Evolutionary conservation across 2,329 filamentous ascomycete species (phyloP).

Genomic region (Neofusicoccum umdonicola): DNA sequence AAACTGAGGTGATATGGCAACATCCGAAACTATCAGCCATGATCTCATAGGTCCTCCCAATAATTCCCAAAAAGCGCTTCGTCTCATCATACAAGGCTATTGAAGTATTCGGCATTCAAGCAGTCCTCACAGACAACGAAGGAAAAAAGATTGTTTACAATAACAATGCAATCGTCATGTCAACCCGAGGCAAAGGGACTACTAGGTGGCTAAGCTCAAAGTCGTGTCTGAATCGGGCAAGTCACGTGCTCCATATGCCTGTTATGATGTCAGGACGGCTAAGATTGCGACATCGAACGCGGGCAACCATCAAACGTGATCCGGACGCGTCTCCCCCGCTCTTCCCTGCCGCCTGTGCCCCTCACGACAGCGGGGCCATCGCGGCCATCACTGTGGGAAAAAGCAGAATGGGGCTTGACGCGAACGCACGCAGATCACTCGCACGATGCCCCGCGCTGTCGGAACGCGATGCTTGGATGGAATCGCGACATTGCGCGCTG

Average conservation of each 20-base stretch:
- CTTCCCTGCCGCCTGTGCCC: neutral
- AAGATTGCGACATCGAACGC: conserved; percentile 7
- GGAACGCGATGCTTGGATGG: conserved; percentile 2
- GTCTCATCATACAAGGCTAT: neutral
- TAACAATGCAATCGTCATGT: neutral
- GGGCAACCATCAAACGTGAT: neutral
- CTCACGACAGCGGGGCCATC: too few species aligned
- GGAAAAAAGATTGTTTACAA: neutral
- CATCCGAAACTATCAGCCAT: neutral
- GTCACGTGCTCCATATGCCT: neutral
- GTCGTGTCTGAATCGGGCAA: neutral
- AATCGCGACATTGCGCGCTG: conserved; percentile 8
- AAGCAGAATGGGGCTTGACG: neutral
- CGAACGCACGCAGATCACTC: neutral
- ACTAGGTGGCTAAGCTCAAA: neutral
- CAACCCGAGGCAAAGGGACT: neutral
- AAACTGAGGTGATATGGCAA: neutral
- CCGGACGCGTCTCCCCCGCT: conserved; percentile 3
- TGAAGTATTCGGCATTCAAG: too few species aligned
- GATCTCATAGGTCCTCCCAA: neutral
- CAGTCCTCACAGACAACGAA: too few species aligned
- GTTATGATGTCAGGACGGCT: conserved; percentile 9
- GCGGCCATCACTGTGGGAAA: too few species aligned
- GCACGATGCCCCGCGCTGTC: neutral
- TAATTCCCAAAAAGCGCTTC: too few species aligned